phyloP scores from a whole-genome alignment of 495 filamentous ascomycete genomes.

The Penicillium pancosmium region DNA sequence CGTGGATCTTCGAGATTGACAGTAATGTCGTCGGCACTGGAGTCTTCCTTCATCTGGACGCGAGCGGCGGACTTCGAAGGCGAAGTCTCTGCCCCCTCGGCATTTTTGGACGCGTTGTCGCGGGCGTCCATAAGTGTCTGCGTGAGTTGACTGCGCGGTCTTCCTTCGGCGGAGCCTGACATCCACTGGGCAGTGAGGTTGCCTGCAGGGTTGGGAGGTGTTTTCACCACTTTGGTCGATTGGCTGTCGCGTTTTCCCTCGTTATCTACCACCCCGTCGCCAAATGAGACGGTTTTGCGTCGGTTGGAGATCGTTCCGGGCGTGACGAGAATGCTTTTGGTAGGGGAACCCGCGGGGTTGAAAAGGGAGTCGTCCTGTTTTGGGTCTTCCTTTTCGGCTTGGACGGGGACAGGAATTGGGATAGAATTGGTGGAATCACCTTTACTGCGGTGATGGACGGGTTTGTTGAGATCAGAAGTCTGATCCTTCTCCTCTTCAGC shows the following conservation, averaged over 20 bases:
- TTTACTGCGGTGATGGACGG: conserved; percentile 27
- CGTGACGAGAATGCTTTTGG: conserved; percentile 84
- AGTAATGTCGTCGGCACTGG: conserved; percentile 60
- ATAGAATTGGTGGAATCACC: conserved; percentile 24
- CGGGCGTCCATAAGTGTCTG: conserved; percentile 50
- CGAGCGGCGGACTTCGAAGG: conserved; percentile 10
- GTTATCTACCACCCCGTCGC: conserved; percentile 65
- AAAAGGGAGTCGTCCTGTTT: conserved; percentile 31
- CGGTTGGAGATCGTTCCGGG: conserved; percentile 78
- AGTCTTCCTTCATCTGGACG: conserved; percentile 21
- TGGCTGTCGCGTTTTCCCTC: conserved; percentile 50
- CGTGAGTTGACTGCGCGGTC: conserved; percentile 49
- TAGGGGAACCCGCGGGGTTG: conserved; percentile 57
- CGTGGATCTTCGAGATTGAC: conserved; percentile 78
- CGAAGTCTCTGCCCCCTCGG: conserved; percentile 20
- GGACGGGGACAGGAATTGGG: conserved; percentile 17
- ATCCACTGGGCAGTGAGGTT: conserved; percentile 70
- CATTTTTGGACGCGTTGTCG: conserved; percentile 36
- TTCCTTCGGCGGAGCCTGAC: conserved; percentile 51
- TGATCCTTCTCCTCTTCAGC: conserved; percentile 43
- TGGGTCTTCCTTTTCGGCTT: conserved; percentile 30
- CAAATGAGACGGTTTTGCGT: conserved; percentile 92
- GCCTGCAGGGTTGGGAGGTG: conserved; percentile 49
- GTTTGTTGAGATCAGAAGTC: background rate
- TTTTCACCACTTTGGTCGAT: conserved; percentile 33